Evolutionary conservation across 2,329 filamentous ascomycete species (phyloP).

Genomic region (Botrytis medusae): DNA sequence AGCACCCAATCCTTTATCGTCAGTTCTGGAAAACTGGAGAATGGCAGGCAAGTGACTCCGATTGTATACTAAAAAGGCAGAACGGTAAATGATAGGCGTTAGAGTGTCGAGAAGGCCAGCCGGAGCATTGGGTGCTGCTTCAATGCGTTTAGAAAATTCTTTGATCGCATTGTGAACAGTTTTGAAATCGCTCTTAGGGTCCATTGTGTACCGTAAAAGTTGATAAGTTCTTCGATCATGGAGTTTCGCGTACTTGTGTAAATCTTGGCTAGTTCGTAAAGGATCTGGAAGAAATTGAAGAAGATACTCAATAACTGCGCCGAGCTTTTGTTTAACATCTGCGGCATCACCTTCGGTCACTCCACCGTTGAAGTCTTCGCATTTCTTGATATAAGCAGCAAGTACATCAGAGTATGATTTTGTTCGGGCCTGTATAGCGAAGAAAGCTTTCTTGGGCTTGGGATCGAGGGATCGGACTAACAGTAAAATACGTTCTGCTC

Average conservation of each 20-base stretch:
- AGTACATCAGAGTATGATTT: conserved; percentile 71
- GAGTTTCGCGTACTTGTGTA: conserved; percentile 87
- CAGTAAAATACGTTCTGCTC: conserved; percentile 80
- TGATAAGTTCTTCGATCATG: conserved; percentile 90
- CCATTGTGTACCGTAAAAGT: conserved; percentile 81
- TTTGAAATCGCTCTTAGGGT: conserved; percentile 84
- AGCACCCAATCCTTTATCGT: conserved; percentile 73
- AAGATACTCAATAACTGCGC: conserved; percentile 71
- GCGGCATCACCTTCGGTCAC: conserved; percentile 71
- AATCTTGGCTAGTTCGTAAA: conserved; percentile 67
- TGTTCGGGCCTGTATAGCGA: conserved; percentile 79
- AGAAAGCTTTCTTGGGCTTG: conserved; percentile 82
- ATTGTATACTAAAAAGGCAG: conserved; percentile 85
- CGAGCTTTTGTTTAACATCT: conserved; percentile 67
- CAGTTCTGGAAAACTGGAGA: conserved; percentile 80
- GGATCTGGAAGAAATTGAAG: conserved; percentile 75
- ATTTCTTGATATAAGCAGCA: conserved; percentile 75
- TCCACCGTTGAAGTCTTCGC: conserved; percentile 86
- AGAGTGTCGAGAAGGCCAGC: conserved; percentile 73
- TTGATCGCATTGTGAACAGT: conserved; percentile 88
- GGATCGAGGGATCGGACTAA: conserved; percentile 76
- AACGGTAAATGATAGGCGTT: conserved; percentile 78
- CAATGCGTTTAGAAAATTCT: conserved; percentile 80
- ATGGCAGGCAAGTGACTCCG: conserved; percentile 89
- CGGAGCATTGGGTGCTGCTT: conserved; percentile 60